These are phyloP conservation scores for Fusarium sp. DNA, from an alignment of 2,329 filamentous ascomycete species.

Conservation along the genomic window DNA sequence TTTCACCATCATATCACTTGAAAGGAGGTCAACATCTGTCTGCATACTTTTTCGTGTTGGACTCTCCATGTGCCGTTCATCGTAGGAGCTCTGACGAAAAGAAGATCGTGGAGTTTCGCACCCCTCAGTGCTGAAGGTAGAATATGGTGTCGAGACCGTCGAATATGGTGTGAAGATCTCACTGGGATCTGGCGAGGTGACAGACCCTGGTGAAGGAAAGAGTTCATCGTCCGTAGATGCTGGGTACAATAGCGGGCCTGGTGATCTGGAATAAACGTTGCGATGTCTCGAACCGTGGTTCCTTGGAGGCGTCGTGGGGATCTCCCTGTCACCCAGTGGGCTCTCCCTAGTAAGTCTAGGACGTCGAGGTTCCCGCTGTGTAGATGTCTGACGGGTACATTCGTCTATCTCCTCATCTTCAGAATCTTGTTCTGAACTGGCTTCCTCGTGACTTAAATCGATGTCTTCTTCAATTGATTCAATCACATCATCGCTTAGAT, in stretches of 20 bases:
- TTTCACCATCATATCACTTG: background rate
- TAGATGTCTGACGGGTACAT: background rate
- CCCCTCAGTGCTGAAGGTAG: background rate
- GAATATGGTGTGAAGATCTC: conserved; percentile 15
- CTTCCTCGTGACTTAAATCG: background rate
- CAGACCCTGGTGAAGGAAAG: background rate
- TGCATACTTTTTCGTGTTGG: background rate
- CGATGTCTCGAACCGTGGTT: background rate
- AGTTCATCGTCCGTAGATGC: background rate
- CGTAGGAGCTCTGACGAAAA: background rate
- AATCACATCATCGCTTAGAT: background rate
- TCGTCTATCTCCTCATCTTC: background rate
- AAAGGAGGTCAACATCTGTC: background rate
- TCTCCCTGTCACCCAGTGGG: background rate
- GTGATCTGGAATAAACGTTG: background rate
- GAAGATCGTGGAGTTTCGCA: background rate
- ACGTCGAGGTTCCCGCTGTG: background rate
- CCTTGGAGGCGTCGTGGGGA: conserved; percentile 5
- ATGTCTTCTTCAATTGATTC: background rate
- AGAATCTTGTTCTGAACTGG: background rate
- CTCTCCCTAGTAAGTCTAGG: conserved; percentile 1
- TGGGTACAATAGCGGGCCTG: background rate
- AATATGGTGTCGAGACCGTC: conserved; percentile 1
- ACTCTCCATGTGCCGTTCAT: background rate
- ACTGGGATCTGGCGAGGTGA: conserved; percentile 2